Evolutionary conservation across 768 basidiomycete species (phyloP).

Genomic region (Pleurotus tuoliensis): DNA sequence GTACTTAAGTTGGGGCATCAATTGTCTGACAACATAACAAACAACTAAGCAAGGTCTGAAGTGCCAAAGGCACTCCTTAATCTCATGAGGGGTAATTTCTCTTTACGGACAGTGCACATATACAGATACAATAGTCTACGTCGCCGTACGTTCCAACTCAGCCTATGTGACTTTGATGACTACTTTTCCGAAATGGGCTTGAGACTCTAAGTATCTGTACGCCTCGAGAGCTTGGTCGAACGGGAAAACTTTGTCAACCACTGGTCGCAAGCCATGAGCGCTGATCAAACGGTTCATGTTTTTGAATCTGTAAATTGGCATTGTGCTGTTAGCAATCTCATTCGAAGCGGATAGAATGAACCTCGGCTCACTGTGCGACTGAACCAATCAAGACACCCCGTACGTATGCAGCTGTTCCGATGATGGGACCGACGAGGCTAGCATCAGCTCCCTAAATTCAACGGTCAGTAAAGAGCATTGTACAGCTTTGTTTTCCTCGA

Average conservation of each 20-base stretch:
- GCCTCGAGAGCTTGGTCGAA: conserved; percentile 53
- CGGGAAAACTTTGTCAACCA: conserved; percentile 54
- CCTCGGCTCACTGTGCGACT: conserved; percentile 44
- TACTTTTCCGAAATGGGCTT: conserved; percentile 60
- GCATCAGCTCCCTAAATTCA: conserved; percentile 23
- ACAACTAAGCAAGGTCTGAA: too few relatives aligned
- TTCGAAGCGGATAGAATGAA: too few relatives aligned
- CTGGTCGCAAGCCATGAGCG: conserved; percentile 42
- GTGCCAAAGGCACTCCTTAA: too few relatives aligned
- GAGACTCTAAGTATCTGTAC: conserved; percentile 47
- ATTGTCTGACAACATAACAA: too few relatives aligned
- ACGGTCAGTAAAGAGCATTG: not conserved
- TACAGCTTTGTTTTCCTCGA: not conserved
- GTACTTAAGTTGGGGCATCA: too few relatives aligned
- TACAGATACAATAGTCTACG: too few relatives aligned
- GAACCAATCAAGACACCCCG: conserved; percentile 56
- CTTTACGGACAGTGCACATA: too few relatives aligned
- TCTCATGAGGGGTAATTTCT: too few relatives aligned
- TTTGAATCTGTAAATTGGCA: conserved; percentile 35
- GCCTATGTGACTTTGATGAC: conserved; percentile 40
- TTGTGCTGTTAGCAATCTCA: not conserved
- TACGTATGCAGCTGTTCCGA: conserved; percentile 36
- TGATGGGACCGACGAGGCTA: conserved; percentile 23
- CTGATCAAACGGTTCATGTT: conserved; percentile 47
- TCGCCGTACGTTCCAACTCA: too few relatives aligned